These are phyloP conservation scores for Strobilomyces confusus DNA, from an alignment of 768 basidiomycete species.

Conservation along the genomic window DNA sequence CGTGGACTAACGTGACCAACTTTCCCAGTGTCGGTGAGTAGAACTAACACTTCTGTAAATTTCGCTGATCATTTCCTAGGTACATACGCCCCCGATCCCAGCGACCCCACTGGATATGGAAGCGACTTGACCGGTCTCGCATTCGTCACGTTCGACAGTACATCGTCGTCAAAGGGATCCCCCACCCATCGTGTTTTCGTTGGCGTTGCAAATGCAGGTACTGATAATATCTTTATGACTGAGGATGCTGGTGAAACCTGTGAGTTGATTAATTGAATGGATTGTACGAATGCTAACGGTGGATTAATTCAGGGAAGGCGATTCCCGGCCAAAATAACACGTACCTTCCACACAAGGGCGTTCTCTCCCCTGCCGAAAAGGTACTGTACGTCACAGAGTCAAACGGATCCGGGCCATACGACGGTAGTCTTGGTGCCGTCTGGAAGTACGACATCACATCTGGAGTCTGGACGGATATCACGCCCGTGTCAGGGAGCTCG, in stretches of 20 bases:
- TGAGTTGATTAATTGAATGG: background rate
- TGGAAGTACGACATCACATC: slow-evolving; percentile 51
- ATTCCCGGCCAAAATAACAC: slow-evolving; percentile 55
- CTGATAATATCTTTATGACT: slow-evolving; percentile 53
- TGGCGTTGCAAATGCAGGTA: slow-evolving; percentile 56
- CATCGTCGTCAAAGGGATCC: slow-evolving; percentile 41
- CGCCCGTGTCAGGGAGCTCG: slow-evolving; percentile 55
- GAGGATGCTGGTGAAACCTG: slow-evolving; percentile 44
- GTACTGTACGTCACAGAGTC: slow-evolving; percentile 59
- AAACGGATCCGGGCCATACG: slow-evolving; percentile 62
- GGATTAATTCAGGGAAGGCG: slow-evolving; percentile 42
- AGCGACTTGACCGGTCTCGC: slow-evolving; percentile 10
- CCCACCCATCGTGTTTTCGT: slow-evolving; percentile 65
- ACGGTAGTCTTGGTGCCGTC: slow-evolving; percentile 49
- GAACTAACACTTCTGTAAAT: background rate
- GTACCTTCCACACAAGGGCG: slow-evolving; percentile 64
- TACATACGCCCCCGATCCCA: slow-evolving; percentile 8
- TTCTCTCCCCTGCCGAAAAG: slow-evolving; percentile 54
- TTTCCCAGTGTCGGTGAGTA: slow-evolving; percentile 54
- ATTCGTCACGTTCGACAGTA: slow-evolving; percentile 13
- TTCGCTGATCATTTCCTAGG: background rate
- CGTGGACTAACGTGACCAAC: slow-evolving; percentile 56
- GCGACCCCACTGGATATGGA: slow-evolving; percentile 5
- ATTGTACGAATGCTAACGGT: background rate
- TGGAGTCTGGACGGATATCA: slow-evolving; percentile 58